These are phyloP conservation scores for Syzygium malaccense DNA, from an alignment of 441 rosid genomes.

Conservation along the genomic window DNA sequence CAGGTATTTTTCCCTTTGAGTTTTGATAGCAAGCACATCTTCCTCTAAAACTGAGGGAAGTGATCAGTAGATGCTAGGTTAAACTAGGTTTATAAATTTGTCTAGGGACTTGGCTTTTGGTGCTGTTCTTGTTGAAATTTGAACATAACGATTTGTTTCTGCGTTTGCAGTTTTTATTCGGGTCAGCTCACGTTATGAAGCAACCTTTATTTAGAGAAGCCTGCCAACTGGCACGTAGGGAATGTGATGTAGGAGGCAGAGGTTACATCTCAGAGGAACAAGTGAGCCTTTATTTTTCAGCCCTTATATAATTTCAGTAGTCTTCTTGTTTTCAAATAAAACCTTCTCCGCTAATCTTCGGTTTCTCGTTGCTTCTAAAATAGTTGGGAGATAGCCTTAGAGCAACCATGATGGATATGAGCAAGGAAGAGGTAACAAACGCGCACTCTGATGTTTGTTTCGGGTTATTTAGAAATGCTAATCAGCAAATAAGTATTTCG, in stretches of 20 bases:
- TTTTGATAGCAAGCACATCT: background rate
- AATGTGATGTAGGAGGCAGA: constrained; percentile 38
- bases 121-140: background rate
- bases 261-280: constrained; percentile 46
- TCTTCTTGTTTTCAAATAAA: background rate
- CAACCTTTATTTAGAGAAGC: constrained; percentile 57
- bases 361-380: constrained; percentile 11
- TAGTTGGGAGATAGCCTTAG: constrained; percentile 62
- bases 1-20: constrained; percentile 36
- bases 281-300: constrained; percentile 27
- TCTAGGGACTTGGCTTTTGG: background rate
- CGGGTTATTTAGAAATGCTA: background rate
- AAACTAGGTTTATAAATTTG: background rate
- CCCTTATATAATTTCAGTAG: background rate
- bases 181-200: constrained; percentile 63
- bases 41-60: background rate
- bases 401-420: constrained; percentile 43
- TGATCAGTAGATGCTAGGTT: background rate
- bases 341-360: background rate
- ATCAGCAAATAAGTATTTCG: background rate
- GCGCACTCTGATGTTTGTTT: background rate
- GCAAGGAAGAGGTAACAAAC: constrained; percentile 42
- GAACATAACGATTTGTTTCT: constrained; percentile 2
- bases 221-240: constrained; percentile 56
- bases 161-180: constrained; percentile 63